Evolutionary conservation across 768 basidiomycete species (phyloP).

Genomic region (Lyophyllum semitale): DNA sequence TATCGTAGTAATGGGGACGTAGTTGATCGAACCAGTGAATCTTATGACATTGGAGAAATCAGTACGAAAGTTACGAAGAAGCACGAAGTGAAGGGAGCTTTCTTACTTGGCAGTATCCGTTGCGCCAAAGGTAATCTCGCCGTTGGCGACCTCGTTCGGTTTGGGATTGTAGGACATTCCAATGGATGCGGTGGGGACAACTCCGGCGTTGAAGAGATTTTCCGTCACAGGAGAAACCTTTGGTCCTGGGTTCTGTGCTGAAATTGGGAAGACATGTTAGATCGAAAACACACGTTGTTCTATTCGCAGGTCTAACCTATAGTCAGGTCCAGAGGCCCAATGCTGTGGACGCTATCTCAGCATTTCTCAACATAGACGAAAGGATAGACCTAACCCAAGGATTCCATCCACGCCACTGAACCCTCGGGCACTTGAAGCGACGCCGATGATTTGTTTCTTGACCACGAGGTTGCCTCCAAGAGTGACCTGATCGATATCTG

Average conservation of each 20-base stretch:
- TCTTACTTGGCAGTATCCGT: conserved; percentile 48
- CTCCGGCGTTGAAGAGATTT: conserved; percentile 50
- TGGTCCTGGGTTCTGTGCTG: conserved; percentile 42
- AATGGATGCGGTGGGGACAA: conserved; percentile 45
- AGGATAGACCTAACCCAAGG: conserved; percentile 36
- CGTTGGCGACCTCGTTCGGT: conserved; percentile 36
- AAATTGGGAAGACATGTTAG: not conserved
- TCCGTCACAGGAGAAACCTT: conserved; percentile 58
- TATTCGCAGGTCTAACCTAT: not conserved
- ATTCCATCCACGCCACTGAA: conserved; percentile 54
- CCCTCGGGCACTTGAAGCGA: conserved; percentile 42
- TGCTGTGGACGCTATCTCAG: conserved; percentile 24
- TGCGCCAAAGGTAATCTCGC: conserved; percentile 58
- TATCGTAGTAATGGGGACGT: conserved; percentile 40
- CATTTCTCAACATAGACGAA: not conserved
- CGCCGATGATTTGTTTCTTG: conserved; percentile 48
- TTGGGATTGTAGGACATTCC: conserved; percentile 57
- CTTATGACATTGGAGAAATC: conserved; percentile 5
- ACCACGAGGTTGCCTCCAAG: conserved; percentile 43
- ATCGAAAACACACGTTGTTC: not conserved
- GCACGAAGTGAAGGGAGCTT: not conserved
- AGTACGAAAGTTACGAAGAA: not conserved
- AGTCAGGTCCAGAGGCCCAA: conserved; percentile 52
- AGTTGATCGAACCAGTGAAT: conserved; percentile 28
- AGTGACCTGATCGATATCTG: conserved; percentile 50